Evolutionary conservation across 768 basidiomycete genomes (phyloP).

Genomic region (Pulveroboletus frians): DNA sequence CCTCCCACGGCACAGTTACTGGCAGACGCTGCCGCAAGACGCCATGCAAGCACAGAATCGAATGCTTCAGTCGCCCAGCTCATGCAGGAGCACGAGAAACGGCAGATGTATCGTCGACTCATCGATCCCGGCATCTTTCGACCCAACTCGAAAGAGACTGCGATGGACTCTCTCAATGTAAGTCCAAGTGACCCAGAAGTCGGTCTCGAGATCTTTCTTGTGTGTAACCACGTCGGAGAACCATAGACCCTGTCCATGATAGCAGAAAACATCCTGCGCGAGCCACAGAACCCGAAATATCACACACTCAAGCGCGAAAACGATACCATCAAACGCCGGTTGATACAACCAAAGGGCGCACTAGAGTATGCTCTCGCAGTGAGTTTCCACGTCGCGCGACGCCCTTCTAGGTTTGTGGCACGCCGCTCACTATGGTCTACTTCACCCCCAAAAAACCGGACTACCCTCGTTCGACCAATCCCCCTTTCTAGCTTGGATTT

Average conservation of each 20-base stretch:
- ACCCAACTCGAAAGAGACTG: slow-evolving; percentile 59
- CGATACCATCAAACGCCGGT: slow-evolving; percentile 52
- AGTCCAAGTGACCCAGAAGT: not conserved
- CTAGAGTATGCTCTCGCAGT: slow-evolving; percentile 76
- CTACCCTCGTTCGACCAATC: not conserved
- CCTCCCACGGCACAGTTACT: slow-evolving; percentile 19
- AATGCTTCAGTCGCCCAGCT: slow-evolving; percentile 9
- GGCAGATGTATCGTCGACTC: slow-evolving; percentile 68
- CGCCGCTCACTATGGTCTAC: not conserved
- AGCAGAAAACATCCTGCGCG: slow-evolving; percentile 66
- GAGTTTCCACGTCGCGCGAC: not conserved
- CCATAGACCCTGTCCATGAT: slow-evolving; percentile 55
- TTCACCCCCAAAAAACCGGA: not conserved
- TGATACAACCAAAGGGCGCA: slow-evolving; percentile 66
- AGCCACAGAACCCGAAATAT: slow-evolving; percentile 70
- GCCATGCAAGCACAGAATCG: slow-evolving; percentile 5
- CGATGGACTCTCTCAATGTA: slow-evolving; percentile 61
- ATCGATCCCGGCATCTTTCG: slow-evolving; percentile 76
- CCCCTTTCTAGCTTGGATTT: slow-evolving; percentile 58
- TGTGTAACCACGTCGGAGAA: not conserved
- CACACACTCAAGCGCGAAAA: slow-evolving; percentile 77
- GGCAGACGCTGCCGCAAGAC: slow-evolving; percentile 28
- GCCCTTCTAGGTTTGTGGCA: not conserved
- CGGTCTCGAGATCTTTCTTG: not conserved
- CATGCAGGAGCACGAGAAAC: slow-evolving; percentile 54